Evolutionary conservation across 2,329 filamentous ascomycete species (phyloP), one percentile per base, ranked within the genome.

Genomic region (Dothistroma septosporum): DNA sequence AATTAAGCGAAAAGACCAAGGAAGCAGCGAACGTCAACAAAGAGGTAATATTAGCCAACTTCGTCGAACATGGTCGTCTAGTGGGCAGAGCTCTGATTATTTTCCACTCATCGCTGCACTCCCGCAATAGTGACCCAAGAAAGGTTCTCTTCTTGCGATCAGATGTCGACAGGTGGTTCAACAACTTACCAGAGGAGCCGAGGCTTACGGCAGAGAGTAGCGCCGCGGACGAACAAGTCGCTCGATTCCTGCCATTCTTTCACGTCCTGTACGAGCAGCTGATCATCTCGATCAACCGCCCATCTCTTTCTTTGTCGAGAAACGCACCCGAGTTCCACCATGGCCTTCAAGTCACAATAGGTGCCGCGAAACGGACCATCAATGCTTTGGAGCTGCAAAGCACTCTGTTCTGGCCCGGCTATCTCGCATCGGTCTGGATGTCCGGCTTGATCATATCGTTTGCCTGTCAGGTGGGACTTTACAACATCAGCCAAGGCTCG

Each of bases 341-440:
- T 6, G 68, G 65, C 2, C 62, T 75, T 7, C 74, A 76, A 58
- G 63, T 69, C 9, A 70, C 69, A 4, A 65, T 76, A 1, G 64
- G 66, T 28, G 68, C 68, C 52, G 70, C 72, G 8, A 69, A 70
- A 21, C 66, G 66, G 11, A 64, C 65, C 16, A 74, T 75, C 22
- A 65, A 73, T n/a, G 61, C 64, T 0, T 37, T 74, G 33, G 62
- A 66, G 16, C 53, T 55, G n/a, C 66, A 66, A 49, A 57, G 52
- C 8, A 63, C 64, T 24, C 50, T 69, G 11, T 68, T 66, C 47
- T 76, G 74, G 75, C 75, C 75, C 0, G 72, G 73, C 0, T 72
- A 71, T 11, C 64, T 76, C 28, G 74, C 75, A 0, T 71, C 73
- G 1, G 64, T 68, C 0, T 77, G 75, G 75, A 77, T 76, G 73